Percentiles rank a stretch among this genome's conserved stretches.
These are phyloP conservation scores for Candida methanosorbosa DNA, from an alignment of 805 yeast species.

Conservation along the genomic window DNA sequence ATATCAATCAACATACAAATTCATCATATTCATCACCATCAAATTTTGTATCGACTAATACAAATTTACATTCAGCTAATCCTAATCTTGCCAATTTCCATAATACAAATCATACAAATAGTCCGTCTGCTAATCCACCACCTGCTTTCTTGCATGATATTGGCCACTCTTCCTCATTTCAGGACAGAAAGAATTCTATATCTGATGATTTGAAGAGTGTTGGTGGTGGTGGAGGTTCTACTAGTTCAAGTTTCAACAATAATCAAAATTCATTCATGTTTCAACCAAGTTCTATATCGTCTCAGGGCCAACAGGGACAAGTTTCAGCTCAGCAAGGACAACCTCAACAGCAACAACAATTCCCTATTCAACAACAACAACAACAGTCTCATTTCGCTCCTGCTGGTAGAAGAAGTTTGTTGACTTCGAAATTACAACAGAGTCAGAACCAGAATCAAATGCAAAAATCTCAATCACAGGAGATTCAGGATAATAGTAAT, in stretches of 20 bases:
- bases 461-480: conserved; percentile 7
- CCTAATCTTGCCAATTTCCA: no score
- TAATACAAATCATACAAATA: conserved; percentile 2
- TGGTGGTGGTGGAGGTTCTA: conserved; percentile 4
- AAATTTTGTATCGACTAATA: conserved; percentile 18
- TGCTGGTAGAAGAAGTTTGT: conserved; percentile 19
- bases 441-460: conserved; percentile 10
- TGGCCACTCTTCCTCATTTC: no score
- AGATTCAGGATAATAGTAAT: background rate
- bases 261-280: background rate
- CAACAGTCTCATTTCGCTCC: conserved; percentile 8
- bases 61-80: no score
- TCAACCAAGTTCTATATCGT: background rate
- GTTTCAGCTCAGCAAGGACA: conserved; percentile 7
- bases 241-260: background rate
- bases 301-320: conserved; percentile 1
- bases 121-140: conserved; percentile 25
- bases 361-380: background rate
- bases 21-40: conserved; percentile 15
- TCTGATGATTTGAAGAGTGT: no score
- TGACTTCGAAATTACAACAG: conserved; percentile 20
- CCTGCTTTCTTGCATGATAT: conserved; percentile 12
- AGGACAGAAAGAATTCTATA: no score
- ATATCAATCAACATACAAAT: conserved; percentile 1
- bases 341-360: conserved; percentile 1